phyloP scores from a whole-genome alignment of 306 rosid species.

The Medicago arabica region DNA sequence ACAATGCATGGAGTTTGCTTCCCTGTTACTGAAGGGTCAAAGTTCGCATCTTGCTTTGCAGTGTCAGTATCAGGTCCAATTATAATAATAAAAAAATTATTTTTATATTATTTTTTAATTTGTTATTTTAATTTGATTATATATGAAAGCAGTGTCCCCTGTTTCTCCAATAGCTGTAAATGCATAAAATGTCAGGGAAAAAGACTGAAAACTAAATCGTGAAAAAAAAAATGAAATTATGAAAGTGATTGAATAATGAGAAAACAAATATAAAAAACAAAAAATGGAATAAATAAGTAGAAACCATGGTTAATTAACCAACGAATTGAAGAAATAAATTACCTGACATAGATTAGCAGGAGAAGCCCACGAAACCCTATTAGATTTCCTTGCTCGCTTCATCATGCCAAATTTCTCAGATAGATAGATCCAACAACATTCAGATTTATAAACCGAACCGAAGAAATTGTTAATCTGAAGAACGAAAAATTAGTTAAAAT shows the following conservation, averaged over 20 bases:
- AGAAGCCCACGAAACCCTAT: conserved; percentile 78
- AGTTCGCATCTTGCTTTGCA: background rate
- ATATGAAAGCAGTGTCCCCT: conserved; percentile 5
- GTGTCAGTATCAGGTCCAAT: background rate
- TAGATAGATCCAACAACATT: no score
- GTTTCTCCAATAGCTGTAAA: conserved; percentile 24
- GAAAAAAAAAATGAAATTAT: background rate
- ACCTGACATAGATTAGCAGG: conserved; percentile 84
- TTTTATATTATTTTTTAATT: background rate
- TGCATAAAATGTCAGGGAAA: conserved; percentile 25
- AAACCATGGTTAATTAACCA: background rate
- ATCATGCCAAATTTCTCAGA: conserved; percentile 49
- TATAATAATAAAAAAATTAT: background rate
- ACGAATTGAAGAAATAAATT: conserved; percentile 43
- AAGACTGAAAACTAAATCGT: background rate
- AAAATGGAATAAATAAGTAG: background rate
- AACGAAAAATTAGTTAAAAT: no score
- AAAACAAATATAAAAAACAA: background rate
- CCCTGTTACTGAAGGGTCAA: background rate
- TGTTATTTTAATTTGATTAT: background rate
- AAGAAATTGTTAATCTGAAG: no score
- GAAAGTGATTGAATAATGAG: background rate
- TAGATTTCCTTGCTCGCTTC: conserved; percentile 79
- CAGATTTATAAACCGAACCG: no score
- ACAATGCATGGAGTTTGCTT: background rate